Conservation (phyloP, 192 early-diverging fungal genomes). For the Kappamyces sp. region DNA sequence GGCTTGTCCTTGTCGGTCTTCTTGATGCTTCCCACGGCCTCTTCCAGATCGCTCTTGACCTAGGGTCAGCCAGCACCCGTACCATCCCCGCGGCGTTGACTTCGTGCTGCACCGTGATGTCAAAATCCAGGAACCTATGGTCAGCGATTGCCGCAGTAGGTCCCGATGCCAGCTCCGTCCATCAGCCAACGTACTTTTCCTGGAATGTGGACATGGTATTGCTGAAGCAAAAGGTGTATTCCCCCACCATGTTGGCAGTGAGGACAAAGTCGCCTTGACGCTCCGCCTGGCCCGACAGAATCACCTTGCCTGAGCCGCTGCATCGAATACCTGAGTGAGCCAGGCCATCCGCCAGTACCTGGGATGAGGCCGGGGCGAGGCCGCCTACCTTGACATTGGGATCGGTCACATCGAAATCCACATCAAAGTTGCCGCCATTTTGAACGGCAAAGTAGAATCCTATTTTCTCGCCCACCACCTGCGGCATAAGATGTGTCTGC, state of each 20-base stretch:
- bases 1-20: slow-evolving; percentile 44
- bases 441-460: slow-evolving; percentile 98
- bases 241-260: slow-evolving; percentile 75
- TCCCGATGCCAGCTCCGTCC: too few species aligned
- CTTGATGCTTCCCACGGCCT: slow-evolving; percentile 34
- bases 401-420: slow-evolving; percentile 84
- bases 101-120: slow-evolving; percentile 89
- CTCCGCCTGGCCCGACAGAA: slow-evolving; percentile 78
- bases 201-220: slow-evolving; percentile 92
- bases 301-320: slow-evolving; percentile 9
- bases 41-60: slow-evolving; percentile 33
- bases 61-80: not conserved
- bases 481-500: too few species aligned
- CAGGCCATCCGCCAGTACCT: too few species aligned
- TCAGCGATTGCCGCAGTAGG: too few species aligned
- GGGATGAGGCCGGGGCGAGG: too few species aligned
- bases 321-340: too few species aligned
- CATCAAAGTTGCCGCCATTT: slow-evolving; percentile 92
- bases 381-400: slow-evolving; percentile 49
- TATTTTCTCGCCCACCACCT: slow-evolving; percentile 76
- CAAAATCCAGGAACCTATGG: slow-evolving; percentile 75
- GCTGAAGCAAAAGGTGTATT: slow-evolving; percentile 96
- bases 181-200: slow-evolving; percentile 54
- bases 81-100: slow-evolving; percentile 29
- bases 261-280: slow-evolving; percentile 95